These are phyloP conservation scores for Daedalea quercina DNA, from an alignment of 768 basidiomycete genomes.

Conservation along the genomic window DNA sequence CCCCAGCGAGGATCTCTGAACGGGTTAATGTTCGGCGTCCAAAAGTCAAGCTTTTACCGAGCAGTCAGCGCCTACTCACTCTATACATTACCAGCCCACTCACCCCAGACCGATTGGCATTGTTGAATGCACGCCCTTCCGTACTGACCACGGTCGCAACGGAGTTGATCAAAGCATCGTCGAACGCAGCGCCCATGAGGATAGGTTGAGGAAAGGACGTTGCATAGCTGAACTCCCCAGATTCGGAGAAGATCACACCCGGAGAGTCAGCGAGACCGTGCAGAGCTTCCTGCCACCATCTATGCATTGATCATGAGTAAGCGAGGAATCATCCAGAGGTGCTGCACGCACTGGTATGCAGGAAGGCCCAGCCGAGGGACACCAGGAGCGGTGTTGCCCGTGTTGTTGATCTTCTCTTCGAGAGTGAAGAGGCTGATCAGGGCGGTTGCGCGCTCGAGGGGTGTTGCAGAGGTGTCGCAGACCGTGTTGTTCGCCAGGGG, in stretches of 20 bases:
- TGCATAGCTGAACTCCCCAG: slow-evolving; percentile 49
- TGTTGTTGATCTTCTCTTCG: slow-evolving; percentile 45
- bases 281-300: slow-evolving; percentile 15
- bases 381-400: slow-evolving; percentile 41
- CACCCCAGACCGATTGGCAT: slow-evolving; percentile 39
- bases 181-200: slow-evolving; percentile 46
- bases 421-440: slow-evolving; percentile 43
- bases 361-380: slow-evolving; percentile 51
- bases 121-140: slow-evolving; percentile 54
- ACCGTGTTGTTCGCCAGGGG: slow-evolving; percentile 40
- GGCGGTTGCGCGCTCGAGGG: slow-evolving; percentile 42
- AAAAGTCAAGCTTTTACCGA: slow-evolving; percentile 34
- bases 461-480: slow-evolving; percentile 39
- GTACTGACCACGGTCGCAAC: slow-evolving; percentile 47
- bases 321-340: too few relatives aligned
- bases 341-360: slow-evolving; percentile 37
- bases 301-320: background rate
- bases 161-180: slow-evolving; percentile 42
- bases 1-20: slow-evolving; percentile 64
- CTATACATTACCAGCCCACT: background rate
- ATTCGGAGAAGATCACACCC: slow-evolving; percentile 41
- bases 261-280: slow-evolving; percentile 51
- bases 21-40: slow-evolving; percentile 45
- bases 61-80: background rate
- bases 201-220: slow-evolving; percentile 57